Evolutionary conservation across 2,329 filamentous ascomycete species (phyloP).

Genomic region (Grosmannia penicillata): DNA sequence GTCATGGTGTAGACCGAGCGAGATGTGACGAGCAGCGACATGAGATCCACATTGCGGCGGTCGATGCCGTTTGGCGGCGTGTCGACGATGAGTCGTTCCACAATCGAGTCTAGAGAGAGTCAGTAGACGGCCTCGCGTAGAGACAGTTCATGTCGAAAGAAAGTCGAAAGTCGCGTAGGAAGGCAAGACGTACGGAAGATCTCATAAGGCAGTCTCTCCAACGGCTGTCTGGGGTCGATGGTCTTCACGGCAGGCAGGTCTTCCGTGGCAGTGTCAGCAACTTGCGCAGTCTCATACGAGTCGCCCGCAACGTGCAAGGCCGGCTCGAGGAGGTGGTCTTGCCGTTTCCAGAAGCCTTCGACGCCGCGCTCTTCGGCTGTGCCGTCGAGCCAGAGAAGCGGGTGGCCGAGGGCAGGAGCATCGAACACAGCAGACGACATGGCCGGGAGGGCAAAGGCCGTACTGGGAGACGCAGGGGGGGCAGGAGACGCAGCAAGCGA

Average conservation of each 20-base stretch:
- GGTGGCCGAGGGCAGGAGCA: background rate
- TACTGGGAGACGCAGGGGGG: constrained; percentile 9
- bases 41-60: constrained; percentile 62
- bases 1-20: constrained; percentile 58
- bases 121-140: too few relatives aligned
- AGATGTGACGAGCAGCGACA: constrained; percentile 65
- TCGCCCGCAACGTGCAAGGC: constrained; percentile 3
- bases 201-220: constrained; percentile 57
- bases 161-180: background rate
- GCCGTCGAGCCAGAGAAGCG: constrained; percentile 3
- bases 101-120: constrained; percentile 46
- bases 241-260: background rate
- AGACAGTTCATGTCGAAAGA: too few relatives aligned
- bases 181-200: constrained; percentile 46
- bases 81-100: constrained; percentile 60
- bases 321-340: constrained; percentile 1
- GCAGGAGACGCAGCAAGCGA: constrained; percentile 10
- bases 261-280: constrained; percentile 5
- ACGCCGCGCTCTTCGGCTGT: background rate
- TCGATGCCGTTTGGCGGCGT: constrained; percentile 60
- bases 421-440: background rate
- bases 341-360: background rate
- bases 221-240: constrained; percentile 3
- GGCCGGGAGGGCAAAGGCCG: constrained; percentile 1
- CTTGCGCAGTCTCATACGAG: constrained; percentile 1